Base-by-base conservation (phyloP, 2,329 filamentous ascomycete species). In the Colletotrichum sp. region DNA sequence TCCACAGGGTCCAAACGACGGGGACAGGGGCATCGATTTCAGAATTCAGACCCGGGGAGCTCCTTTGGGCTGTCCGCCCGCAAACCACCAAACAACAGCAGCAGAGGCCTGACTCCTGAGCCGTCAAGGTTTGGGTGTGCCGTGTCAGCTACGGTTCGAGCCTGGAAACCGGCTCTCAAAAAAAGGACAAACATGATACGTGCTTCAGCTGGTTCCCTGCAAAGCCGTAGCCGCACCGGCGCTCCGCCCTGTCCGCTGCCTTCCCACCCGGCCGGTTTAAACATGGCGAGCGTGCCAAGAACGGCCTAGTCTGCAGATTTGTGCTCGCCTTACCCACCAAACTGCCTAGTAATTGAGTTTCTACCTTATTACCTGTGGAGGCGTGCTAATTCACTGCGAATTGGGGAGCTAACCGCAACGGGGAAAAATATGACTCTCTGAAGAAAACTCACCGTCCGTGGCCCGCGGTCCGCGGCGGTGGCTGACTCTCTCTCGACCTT, bases 231-330 rank as follows among this genome's bases (percentile, higher is more conserved):
- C 67, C 69, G 69, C 70, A 72, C 61, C 63, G 52, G 70, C 58
- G 73, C 73, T 75, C 73, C 73, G 73, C 73, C 70, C 73, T 73
- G 73, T 73, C 73, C 57, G 58, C 64, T 28, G 55, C 43, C 30
- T 15, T 30, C 26, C 43, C 72, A 57, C 68, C 64, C 24, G 38
- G 21, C 63, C 8, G 57, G 70, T 73, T 75, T 68, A 60, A 73
- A 75, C 73, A 67, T 36, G 73, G 57, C n/a, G 21, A 6, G 4
- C 15, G 21, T 36, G 58, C 68, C 30, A 61, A 65, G 32, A 55
- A 10, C 16, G 58, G 68, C 36, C n/a, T 71, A 64, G 58, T 60
- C 24, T 21, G 26, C 34, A n/a, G 38, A 24, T 43, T 28, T 58
- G 26, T 18, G 43, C 66, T 38, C 28, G 43, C 69, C 70, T 60